A percentile compares a stretch with the other conserved stretches of the same genome.
Conservation (phyloP, 1,284 basidiomycete genomes). For the Taiwanofungus camphoratus region DNA sequence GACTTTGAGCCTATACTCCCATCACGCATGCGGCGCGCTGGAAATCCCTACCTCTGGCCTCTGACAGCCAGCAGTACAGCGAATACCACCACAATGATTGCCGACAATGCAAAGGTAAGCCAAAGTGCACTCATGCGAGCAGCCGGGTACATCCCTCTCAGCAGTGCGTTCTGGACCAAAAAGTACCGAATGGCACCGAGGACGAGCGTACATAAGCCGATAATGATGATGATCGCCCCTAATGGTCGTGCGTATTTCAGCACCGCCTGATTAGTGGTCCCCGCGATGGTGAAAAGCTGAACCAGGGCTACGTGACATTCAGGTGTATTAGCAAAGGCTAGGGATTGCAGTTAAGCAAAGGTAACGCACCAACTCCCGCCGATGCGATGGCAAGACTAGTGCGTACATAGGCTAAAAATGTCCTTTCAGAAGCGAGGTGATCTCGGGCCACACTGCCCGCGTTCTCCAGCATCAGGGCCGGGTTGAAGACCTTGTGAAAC, state of each 20-base stretch:
- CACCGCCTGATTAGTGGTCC: slow-evolving; percentile 24
- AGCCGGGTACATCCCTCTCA: no score
- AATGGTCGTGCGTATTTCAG: slow-evolving; percentile 46
- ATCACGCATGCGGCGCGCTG: no score
- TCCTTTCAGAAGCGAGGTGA: slow-evolving; percentile 52
- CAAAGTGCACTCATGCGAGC: no score
- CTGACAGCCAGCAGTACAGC: no score
- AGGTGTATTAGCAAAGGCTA: neutral
- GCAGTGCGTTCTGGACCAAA: slow-evolving; percentile 33
- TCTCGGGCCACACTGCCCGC: slow-evolving; percentile 56
- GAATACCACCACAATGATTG: no score
- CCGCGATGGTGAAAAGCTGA: slow-evolving; percentile 48
- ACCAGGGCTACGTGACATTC: slow-evolving; percentile 43
- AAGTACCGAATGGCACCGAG: slow-evolving; percentile 32
- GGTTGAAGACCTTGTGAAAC: no score
- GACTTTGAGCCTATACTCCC: no score
- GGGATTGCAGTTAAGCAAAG: neutral
- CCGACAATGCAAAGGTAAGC: no score
- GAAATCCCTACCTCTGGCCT: no score
- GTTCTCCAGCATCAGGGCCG: slow-evolving; percentile 42
- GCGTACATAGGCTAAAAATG: slow-evolving; percentile 54
- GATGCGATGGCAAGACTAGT: slow-evolving; percentile 53
- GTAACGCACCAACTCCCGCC: slow-evolving; percentile 37
- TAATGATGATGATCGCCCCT: slow-evolving; percentile 44
- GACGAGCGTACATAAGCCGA: slow-evolving; percentile 53